Evolutionary conservation across 352 stramenopile genomes (phyloP), one percentile per base, ranked within the genome.

Genomic region (Globisporangium canariense): DNA sequence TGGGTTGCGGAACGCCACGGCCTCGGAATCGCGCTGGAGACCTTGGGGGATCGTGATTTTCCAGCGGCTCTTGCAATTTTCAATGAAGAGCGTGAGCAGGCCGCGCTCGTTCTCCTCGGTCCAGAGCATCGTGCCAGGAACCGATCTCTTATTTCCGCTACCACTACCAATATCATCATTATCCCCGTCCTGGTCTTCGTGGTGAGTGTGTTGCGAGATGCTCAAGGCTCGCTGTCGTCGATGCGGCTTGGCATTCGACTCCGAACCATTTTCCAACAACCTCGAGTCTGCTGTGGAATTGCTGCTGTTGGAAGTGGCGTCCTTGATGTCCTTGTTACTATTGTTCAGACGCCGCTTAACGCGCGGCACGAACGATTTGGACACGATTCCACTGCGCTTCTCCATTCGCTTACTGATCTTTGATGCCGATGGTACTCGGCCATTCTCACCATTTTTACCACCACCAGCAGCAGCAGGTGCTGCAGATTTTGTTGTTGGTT

Each of bases 81-180:
- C 81, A 59, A 93, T 81, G 57, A 90, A 91, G 22, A 81, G 83
- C 13, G 86, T 69, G 8, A 91, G 59, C 50, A 93, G 69, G 18
- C 77, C 70, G 18, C 79, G 71, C 46, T 93, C 81, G 34, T 88
- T 69, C 11, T 69, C 67, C 1, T 79, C 71, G 1, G 73, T 91
- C 85, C 85, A 93, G 4, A 69, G 68, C 16, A 82, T 76, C 22
- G 62, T 30, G n/a, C 14, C 20, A 3, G 47, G 10, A 7, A 40
- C 16, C 18, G 36, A 28, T 32, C 18, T 41, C 11, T 54, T 41
- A 3, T 38, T 36, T 0, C 38, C 13, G 0, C 38, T 8, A 8
- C 5, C 3, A 6, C 9, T 10, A n/a, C 28, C 40, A 13, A 1
- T 16, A n/a, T 50, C 46, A 11, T 50, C 46, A 5, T 28, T 32